Evolutionary conservation across 2,329 filamentous ascomycete genomes (phyloP).

Genomic region (Volutella citrinella): DNA sequence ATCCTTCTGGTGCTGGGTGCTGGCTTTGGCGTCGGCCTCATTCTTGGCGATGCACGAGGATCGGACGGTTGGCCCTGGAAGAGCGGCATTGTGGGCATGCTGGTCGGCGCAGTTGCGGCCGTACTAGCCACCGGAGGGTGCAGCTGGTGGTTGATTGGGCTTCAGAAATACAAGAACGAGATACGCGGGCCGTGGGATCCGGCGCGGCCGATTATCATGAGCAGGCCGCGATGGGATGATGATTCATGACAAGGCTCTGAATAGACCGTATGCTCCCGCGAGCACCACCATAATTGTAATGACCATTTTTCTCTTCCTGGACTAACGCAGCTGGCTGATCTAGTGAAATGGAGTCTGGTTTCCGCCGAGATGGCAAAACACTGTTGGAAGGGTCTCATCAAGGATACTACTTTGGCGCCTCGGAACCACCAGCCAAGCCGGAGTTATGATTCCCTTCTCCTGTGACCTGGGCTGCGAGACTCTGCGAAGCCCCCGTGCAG

Average conservation of each 20-base stretch:
- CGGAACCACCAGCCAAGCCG: too few species aligned
- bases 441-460: too few species aligned
- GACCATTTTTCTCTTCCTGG: background rate
- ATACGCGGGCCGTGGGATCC: constrained; percentile 98
- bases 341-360: too few species aligned
- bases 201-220: constrained; percentile 80
- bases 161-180: constrained; percentile 99
- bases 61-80: constrained; percentile 48
- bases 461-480: too few species aligned
- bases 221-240: constrained; percentile 53
- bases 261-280: constrained; percentile 1
- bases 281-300: constrained; percentile 11
- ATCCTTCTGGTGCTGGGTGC: constrained; percentile 74
- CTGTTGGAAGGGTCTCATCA: too few species aligned
- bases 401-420: too few species aligned
- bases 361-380: too few species aligned
- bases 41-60: constrained; percentile 44
- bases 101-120: constrained; percentile 72
- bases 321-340: too few species aligned
- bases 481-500: too few species aligned
- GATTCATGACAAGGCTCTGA: constrained; percentile 17
- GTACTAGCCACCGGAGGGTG: constrained; percentile 85
- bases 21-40: constrained; percentile 70
- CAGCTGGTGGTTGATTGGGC: constrained; percentile 95
- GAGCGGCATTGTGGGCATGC: constrained; percentile 64